Base-by-base conservation (phyloP, 495 filamentous ascomycete genomes). In the Daldinia vernicosa region DNA sequence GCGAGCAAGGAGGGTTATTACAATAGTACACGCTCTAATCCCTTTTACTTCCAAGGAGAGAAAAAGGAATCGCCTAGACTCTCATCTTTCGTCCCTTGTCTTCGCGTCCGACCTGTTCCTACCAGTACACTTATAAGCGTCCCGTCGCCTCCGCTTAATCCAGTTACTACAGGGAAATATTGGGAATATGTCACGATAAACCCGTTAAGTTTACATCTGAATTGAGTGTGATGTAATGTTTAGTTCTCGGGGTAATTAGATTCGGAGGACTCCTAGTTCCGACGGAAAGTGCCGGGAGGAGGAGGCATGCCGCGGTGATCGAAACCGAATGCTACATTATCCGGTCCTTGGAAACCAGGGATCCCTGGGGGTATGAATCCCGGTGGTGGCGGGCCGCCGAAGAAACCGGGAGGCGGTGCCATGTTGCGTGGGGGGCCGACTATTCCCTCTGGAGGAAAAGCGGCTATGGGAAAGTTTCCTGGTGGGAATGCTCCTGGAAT, bases 371-470 rank as follows among this genome's bases (percentile, higher is more conserved):
- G 76, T 75, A 84, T 79, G 56, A 83, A 83, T 26, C 79, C 80
- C 15, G 79, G 78, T 11, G 81, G 80, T 28, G 80, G 81, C 56
- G 66, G 78, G 27, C 80, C 80, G n/a, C 70, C 78, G 52, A 80
- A 84, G 67, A 87, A 86, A 17, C 85, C 84, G 1, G 85, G 85
- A 15, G 82, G 83, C 15, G 80, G 79, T 58, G 75, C 76, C 80
- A 85, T 84, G 64, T 77, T 76, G 71, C 53, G 75, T 35, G 72
- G 77, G 17, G 75, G 81, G 11, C 78, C 81, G 24, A 75, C 70
- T 77, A 85, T 78, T 32, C 67, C 78, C 6, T 86, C 83, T 8
- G 81, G 83, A 37, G 79, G 81, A 45, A 81, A 82, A 2, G 72
- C 81, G 26, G 75, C 72, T 69, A 84, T 81, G 3, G 84, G 84